Base-by-base conservation (phyloP, 2,329 filamentous ascomycete species). In the Xylaria sp. region DNA sequence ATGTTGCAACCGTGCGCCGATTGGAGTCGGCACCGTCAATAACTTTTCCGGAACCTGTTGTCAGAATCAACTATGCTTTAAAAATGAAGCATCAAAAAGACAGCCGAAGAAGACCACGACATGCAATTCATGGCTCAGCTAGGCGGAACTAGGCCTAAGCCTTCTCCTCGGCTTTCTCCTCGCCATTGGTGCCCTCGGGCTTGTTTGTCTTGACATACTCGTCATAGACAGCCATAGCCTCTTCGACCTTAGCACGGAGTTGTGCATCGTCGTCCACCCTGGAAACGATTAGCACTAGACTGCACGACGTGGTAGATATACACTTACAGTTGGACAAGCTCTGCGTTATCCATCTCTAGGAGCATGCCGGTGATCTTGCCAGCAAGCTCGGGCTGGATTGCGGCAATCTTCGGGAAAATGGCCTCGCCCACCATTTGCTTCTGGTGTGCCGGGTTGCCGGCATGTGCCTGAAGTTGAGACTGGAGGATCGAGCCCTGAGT, bases 281-380 rank as follows among this genome's bases (percentile, higher is more conserved):
- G 75, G 82, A 72, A 83, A 31, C 20, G 9, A 23, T 79, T 67
- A 73, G 67, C 58, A 62, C 9, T 59, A 65, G 54, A 69, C 36
- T 41, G 8, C 20, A n/a, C n/a, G 6, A 31, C 25, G 48, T 33
- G 10, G 58, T n/a, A 12, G 39, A 43, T 12, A 13, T 60, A 8
- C 2, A 93, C 94, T 93, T 91, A 97, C 93, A 99, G 89, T 84
- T 93, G 93, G 80, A 99, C 88, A 77, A 99, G 87, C 86, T 99
- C 96, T 67, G 87, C 82, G 84, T 98, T 98, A 78, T 98, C 96
- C 96, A 99, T 99, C 89, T 99, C 96, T 78, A 99, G 85, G 78
- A 99, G 92, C 96, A 99, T 99, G 84, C 96, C 96, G 71, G 96
- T 99, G 82, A 99, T 98, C 91, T 99, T 99, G 80, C 96, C 96